These are phyloP conservation scores for Aureobasidium uvarum DNA, from an alignment of 2,329 filamentous ascomycete species.

Conservation along the genomic window DNA sequence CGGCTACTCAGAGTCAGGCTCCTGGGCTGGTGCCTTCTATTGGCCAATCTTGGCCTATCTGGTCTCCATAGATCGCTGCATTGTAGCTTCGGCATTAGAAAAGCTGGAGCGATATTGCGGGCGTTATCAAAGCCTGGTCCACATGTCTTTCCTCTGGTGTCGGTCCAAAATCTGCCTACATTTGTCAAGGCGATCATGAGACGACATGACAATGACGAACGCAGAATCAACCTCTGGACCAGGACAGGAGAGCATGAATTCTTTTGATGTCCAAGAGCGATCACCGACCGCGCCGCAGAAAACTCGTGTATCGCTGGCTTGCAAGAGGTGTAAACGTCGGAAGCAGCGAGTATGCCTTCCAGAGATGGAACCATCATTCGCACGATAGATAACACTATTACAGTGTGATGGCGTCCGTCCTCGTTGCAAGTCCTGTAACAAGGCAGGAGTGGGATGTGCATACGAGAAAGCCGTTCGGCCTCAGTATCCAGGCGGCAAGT, in stretches of 20 bases:
- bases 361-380: background rate
- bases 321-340: slow-evolving; percentile 6
- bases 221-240: background rate
- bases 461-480: slow-evolving; percentile 10
- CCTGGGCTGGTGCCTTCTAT: background rate
- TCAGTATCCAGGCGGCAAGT: slow-evolving; percentile 3
- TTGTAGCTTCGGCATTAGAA: background rate
- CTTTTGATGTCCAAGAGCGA: background rate
- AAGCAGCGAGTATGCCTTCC: background rate
- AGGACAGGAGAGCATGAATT: background rate
- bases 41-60: background rate
- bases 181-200: background rate
- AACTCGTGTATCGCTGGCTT: background rate
- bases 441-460: background rate
- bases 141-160: background rate
- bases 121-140: background rate
- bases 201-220: background rate
- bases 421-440: background rate
- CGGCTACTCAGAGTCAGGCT: background rate
- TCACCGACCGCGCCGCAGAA: background rate
- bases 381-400: background rate
- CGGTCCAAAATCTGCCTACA: background rate
- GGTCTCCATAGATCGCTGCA: background rate
- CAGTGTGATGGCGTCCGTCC: background rate
- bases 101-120: background rate